phyloP scores from a whole-genome alignment of 177 flowering plant species.

The Telopea speciosissima region DNA sequence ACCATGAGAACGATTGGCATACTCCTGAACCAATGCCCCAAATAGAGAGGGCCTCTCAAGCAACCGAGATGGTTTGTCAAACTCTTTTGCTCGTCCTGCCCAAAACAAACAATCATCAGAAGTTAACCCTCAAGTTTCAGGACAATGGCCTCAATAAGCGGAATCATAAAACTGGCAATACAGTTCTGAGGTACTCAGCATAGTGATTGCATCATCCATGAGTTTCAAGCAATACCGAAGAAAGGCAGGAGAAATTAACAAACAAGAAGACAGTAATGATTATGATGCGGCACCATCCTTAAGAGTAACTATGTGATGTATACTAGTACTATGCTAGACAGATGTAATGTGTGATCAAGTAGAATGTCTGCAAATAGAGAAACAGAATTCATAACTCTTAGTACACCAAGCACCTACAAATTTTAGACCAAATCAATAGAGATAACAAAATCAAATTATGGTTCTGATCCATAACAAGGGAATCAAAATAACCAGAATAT shows the following conservation, averaged over 20 bases:
- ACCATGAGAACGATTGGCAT: constrained; percentile 71
- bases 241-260: not conserved
- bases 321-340: too few relatives aligned
- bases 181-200: not conserved
- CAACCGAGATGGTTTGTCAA: constrained; percentile 65
- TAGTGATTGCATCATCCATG: not conserved
- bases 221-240: not conserved
- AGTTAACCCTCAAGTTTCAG: not conserved
- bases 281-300: not conserved
- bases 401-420: not conserved
- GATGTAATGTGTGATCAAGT: too few relatives aligned
- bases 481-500: too few relatives aligned
- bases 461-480: too few relatives aligned
- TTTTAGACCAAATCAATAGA: too few relatives aligned
- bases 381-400: not conserved
- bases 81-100: constrained; percentile 80
- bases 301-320: too few relatives aligned
- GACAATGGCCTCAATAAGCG: not conserved
- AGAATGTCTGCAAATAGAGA: too few relatives aligned
- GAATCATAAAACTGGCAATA: not conserved
- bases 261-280: too few relatives aligned
- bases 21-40: constrained; percentile 88
- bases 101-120: not conserved
- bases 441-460: too few relatives aligned
- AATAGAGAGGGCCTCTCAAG: constrained; percentile 79